Evolutionary conservation across 192 early-diverging fungal species (phyloP).

Genomic region (Cladochytrium replicatum): DNA sequence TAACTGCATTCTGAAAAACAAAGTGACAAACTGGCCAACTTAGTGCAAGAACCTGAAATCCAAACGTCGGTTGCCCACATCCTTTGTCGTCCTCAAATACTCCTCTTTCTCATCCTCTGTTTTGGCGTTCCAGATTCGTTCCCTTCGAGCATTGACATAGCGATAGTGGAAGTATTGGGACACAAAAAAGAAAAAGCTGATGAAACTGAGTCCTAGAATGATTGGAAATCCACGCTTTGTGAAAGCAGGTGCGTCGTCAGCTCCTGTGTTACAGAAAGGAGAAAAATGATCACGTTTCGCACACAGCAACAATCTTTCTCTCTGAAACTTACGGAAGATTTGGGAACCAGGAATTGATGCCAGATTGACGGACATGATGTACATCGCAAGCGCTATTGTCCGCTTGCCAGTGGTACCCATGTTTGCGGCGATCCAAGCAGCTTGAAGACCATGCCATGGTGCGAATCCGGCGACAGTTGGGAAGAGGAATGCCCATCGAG

Average conservation of each 20-base stretch:
- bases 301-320: too few relatives aligned
- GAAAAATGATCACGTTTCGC: too few relatives aligned
- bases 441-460: conserved; percentile 20
- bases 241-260: conserved; percentile 38
- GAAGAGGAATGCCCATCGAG: too few relatives aligned
- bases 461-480: too few relatives aligned
- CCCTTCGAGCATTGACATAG: conserved; percentile 36
- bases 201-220: conserved; percentile 25
- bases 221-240: conserved; percentile 40
- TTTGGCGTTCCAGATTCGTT: conserved; percentile 33
- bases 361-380: conserved; percentile 19
- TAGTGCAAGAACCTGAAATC: conserved; percentile 39
- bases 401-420: conserved; percentile 22
- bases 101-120: conserved; percentile 36
- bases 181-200: conserved; percentile 24
- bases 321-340: too few relatives aligned
- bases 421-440: conserved; percentile 23
- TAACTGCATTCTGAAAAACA: too few relatives aligned
- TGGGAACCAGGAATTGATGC: conserved; percentile 9
- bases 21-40: too few relatives aligned
- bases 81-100: conserved; percentile 41
- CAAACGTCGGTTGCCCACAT: conserved; percentile 43
- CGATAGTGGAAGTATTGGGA: conserved; percentile 32
- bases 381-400: conserved; percentile 14
- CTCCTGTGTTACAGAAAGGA: too few relatives aligned